Evolutionary conservation across 1,284 basidiomycete genomes (phyloP).

Genomic region (Boletus sp.): DNA sequence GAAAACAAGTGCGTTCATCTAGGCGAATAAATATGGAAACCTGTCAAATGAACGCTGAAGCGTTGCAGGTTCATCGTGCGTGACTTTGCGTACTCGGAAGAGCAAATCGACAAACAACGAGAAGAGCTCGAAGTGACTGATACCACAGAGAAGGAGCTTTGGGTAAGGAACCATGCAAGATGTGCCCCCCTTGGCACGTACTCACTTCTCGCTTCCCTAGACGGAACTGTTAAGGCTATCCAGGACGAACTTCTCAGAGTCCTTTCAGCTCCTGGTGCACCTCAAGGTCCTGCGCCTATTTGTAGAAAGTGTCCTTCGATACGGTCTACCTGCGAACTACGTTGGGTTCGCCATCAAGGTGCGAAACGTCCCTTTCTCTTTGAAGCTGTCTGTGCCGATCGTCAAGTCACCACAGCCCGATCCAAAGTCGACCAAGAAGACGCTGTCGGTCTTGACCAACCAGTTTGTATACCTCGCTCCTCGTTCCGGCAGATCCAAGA

Average conservation of each 20-base stretch:
- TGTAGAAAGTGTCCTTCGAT: conserved; percentile 93
- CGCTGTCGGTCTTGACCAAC: conserved; percentile 66
- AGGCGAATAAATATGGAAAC: conserved; percentile 13
- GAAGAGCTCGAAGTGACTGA: conserved; percentile 80
- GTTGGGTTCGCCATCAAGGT: conserved; percentile 81
- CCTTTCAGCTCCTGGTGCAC: conserved; percentile 92
- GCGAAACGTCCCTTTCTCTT: conserved; percentile 15
- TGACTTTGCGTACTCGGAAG: conserved; percentile 92
- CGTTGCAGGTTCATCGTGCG: conserved; percentile 74
- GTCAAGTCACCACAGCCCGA: conserved; percentile 62
- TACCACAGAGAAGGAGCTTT: conserved; percentile 93
- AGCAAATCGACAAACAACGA: conserved; percentile 77
- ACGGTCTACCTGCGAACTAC: conserved; percentile 93
- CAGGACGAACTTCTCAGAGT: conserved; percentile 95
- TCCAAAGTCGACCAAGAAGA: conserved; percentile 78
- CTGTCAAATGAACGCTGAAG: conserved; percentile 10
- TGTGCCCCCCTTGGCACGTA: neutral
- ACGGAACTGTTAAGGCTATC: conserved; percentile 92
- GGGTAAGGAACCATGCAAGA: conserved; percentile 56
- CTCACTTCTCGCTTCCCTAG: conserved; percentile 39
- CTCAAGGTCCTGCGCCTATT: conserved; percentile 90
- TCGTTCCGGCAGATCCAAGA: conserved; percentile 46
- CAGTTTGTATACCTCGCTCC: conserved; percentile 82
- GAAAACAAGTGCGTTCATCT: conserved; percentile 77
- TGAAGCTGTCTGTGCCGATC: conserved; percentile 1